These are phyloP conservation scores for Epichloe uncinata DNA, from an alignment of 2,329 filamentous ascomycete genomes.

Conservation along the genomic window DNA sequence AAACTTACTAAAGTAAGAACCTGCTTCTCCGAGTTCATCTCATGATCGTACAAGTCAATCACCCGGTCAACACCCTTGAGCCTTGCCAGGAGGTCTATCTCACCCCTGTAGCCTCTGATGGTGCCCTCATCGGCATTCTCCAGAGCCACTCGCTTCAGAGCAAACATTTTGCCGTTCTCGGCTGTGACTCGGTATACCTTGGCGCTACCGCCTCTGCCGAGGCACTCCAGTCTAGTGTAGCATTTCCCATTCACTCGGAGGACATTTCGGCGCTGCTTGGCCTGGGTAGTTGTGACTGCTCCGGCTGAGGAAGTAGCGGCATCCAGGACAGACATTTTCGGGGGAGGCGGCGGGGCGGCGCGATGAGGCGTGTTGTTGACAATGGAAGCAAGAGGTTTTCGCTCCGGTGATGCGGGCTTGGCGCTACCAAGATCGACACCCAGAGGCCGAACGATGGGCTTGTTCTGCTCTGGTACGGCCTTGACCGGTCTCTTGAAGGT, in stretches of 20 bases:
- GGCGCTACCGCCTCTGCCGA: slow-evolving; percentile 84
- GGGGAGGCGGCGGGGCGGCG: slow-evolving; percentile 72
- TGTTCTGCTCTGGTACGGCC: slow-evolving; percentile 40
- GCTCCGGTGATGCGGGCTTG: slow-evolving; percentile 36
- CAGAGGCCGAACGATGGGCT: slow-evolving; percentile 37
- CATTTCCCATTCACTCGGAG: slow-evolving; percentile 82
- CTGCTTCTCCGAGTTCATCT: slow-evolving; percentile 86
- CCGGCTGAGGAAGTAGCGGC: slow-evolving; percentile 76
- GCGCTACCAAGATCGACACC: slow-evolving; percentile 28
- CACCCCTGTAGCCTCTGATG: slow-evolving; percentile 80
- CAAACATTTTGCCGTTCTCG: slow-evolving; percentile 91
- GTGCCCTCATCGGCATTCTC: slow-evolving; percentile 78
- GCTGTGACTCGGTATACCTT: slow-evolving; percentile 95
- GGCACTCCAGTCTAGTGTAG: slow-evolving; percentile 79
- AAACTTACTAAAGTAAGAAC: slow-evolving; percentile 65
- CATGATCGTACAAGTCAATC: slow-evolving; percentile 80
- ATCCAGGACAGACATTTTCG: slow-evolving; percentile 95
- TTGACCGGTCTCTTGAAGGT: slow-evolving; percentile 51
- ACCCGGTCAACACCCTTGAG: slow-evolving; percentile 78
- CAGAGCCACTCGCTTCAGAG: slow-evolving; percentile 81
- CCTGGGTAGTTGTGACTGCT: slow-evolving; percentile 60
- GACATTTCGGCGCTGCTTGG: slow-evolving; percentile 64
- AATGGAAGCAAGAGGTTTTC: slow-evolving; percentile 40
- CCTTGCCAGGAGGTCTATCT: slow-evolving; percentile 81
- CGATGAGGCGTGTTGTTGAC: slow-evolving; percentile 61